Evolutionary conservation across 192 early-diverging fungal genomes (phyloP).

Genomic region (Lunasporangiospora selenospora): DNA sequence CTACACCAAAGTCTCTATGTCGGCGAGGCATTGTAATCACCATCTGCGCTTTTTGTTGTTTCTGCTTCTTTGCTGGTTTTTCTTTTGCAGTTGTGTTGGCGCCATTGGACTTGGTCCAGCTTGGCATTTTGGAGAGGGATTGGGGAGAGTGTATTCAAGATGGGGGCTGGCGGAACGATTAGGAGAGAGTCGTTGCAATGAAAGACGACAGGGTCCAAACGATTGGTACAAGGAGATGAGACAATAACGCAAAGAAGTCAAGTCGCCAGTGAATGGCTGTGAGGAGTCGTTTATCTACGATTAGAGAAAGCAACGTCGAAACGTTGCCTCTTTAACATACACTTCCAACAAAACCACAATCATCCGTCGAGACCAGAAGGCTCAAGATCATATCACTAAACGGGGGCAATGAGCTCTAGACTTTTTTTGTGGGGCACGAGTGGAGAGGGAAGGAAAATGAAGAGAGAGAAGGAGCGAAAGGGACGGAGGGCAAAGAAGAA

Average conservation of each 20-base stretch:
- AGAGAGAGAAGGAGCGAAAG: background rate
- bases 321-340: too few species aligned
- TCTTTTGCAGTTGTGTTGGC: slow-evolving; percentile 2
- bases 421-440: background rate
- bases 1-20: slow-evolving; percentile 31
- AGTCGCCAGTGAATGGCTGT: slow-evolving; percentile 7
- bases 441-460: background rate
- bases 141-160: background rate
- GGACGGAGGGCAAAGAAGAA: too few species aligned
- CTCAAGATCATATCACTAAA: background rate
- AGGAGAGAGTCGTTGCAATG: background rate
- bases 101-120: slow-evolving; percentile 29
- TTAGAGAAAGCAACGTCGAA: background rate
- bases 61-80: slow-evolving; percentile 10
- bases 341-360: too few species aligned
- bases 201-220: background rate
- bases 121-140: slow-evolving; percentile 7
- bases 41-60: slow-evolving; percentile 11
- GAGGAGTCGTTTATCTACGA: slow-evolving; percentile 1
- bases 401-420: background rate
- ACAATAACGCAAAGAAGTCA: background rate
- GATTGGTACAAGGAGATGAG: background rate
- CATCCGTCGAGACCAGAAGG: too few species aligned
- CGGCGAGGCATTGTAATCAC: slow-evolving; percentile 31
- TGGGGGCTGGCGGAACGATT: background rate